These are phyloP conservation scores for Sclerotinia trifoliorum DNA, from an alignment of 2,329 filamentous ascomycete genomes.

Conservation along the genomic window DNA sequence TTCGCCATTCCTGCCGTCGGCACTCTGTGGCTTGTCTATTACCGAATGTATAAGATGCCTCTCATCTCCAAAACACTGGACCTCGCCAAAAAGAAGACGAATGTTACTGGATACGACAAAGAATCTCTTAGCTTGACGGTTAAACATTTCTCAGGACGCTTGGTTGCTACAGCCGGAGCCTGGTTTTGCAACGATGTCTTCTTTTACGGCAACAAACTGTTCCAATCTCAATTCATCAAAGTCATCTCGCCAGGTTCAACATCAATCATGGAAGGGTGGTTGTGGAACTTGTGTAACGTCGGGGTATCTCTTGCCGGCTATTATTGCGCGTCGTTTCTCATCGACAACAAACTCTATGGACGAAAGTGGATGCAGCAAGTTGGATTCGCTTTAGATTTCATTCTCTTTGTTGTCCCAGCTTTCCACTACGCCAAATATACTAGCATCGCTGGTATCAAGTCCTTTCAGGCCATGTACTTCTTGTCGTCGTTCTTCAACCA, in stretches of 20 bases:
- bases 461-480: constrained; percentile 99
- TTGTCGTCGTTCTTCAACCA: constrained; percentile 98
- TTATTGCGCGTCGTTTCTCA: constrained; percentile 63
- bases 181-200: constrained; percentile 99
- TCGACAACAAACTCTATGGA: constrained; percentile 70
- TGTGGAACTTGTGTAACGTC: constrained; percentile 91
- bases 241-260: constrained; percentile 69
- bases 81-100: constrained; percentile 77
- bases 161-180: constrained; percentile 80
- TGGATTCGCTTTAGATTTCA: constrained; percentile 88
- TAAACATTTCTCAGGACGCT: constrained; percentile 78
- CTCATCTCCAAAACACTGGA: constrained; percentile 80
- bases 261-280: constrained; percentile 76
- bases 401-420: constrained; percentile 88
- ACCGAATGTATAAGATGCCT: constrained; percentile 93
- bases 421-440: constrained; percentile 88
- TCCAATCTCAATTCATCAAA: constrained; percentile 85
- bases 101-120: constrained; percentile 91
- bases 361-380: constrained; percentile 96
- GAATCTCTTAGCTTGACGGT: constrained; percentile 76
- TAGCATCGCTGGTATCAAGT: constrained; percentile 65
- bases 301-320: constrained; percentile 83
- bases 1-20: constrained; percentile 90
- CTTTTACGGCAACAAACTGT: constrained; percentile 99
- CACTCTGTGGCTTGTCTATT: constrained; percentile 93